These are phyloP conservation scores for Sordariomycetes sp. DNA, from an alignment of 2,329 filamentous ascomycete species.

Conservation along the genomic window DNA sequence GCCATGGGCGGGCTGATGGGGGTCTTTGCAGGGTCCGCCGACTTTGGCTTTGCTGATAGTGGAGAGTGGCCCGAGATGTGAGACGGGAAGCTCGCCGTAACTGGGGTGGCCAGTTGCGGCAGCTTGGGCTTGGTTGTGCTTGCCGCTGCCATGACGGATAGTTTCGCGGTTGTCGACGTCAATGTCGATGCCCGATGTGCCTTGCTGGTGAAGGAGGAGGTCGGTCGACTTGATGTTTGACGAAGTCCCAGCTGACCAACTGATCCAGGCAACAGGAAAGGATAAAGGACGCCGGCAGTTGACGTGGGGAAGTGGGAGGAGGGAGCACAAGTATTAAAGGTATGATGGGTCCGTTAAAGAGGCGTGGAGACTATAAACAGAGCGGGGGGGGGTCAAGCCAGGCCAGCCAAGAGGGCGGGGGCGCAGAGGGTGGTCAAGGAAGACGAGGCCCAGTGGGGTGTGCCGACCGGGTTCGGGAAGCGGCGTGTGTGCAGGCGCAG, in stretches of 20 bases:
- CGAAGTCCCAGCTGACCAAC: not conserved
- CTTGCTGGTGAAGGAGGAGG: not conserved
- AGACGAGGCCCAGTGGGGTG: constrained; percentile 1
- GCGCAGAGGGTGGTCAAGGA: constrained; percentile 2
- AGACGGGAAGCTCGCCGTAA: constrained; percentile 52
- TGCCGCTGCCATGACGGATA: constrained; percentile 8
- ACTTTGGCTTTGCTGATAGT: constrained; percentile 36
- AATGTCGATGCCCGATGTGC: not conserved
- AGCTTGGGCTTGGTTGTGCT: constrained; percentile 44
- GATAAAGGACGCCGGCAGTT: not conserved
- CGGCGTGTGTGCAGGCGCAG: not conserved
- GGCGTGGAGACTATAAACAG: not conserved
- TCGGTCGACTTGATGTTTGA: not conserved
- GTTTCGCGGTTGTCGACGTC: not conserved
- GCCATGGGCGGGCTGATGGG: constrained; percentile 85
- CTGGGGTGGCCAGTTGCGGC: constrained; percentile 49
- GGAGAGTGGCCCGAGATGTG: constrained; percentile 58
- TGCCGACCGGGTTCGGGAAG: not conserved
- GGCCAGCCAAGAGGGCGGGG: not conserved
- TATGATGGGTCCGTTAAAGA: not conserved
- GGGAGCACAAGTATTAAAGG: constrained; percentile 1
- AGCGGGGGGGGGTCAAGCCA: not conserved
- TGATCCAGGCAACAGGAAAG: not conserved
- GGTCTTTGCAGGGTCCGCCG: constrained; percentile 60
- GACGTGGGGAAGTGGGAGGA: not conserved